Percentiles rank a stretch among this genome's conserved stretches.
phyloP scores from a whole-genome alignment of 2,329 filamentous ascomycete genomes.

The Botrytis paeoniae region DNA sequence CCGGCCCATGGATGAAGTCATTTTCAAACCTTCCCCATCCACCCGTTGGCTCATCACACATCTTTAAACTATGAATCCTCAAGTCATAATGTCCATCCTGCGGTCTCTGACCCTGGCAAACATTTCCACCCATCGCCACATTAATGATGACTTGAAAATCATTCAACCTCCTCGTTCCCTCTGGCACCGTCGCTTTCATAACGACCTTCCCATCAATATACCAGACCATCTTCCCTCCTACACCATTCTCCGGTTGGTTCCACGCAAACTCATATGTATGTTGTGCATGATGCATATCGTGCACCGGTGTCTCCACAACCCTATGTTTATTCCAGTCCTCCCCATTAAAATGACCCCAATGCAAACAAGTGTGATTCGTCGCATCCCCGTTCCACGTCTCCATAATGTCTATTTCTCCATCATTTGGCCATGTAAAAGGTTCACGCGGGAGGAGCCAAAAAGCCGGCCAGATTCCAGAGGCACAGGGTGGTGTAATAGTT shows the following conservation, averaged over 20 bases:
- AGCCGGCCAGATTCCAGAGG: conserved; percentile 58
- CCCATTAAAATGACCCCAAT: conserved; percentile 55
- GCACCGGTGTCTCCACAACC: conserved; percentile 50
- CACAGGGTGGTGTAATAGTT: conserved; percentile 51
- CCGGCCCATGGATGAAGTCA: conserved; percentile 43
- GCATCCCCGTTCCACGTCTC: conserved; percentile 59
- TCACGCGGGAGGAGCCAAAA: conserved; percentile 59
- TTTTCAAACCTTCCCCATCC: conserved; percentile 54
- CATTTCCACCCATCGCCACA: conserved; percentile 60
- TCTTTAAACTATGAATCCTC: conserved; percentile 50
- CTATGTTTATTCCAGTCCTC: conserved; percentile 56
- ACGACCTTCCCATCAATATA: conserved; percentile 56
- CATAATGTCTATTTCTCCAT: conserved; percentile 59
- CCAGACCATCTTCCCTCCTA: conserved; percentile 51
- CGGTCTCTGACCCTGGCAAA: conserved; percentile 52
- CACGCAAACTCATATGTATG: conserved; percentile 56
- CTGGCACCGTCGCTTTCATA: conserved; percentile 54
- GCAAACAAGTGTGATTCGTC: conserved; percentile 55
- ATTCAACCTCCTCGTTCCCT: conserved; percentile 51
- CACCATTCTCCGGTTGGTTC: conserved; percentile 46
- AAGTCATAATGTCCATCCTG: conserved; percentile 55
- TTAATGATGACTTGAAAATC: conserved; percentile 58
- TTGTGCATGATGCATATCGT: conserved; percentile 45
- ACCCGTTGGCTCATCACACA: conserved; percentile 52
- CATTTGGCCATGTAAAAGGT: conserved; percentile 56